phyloP scores from a whole-genome alignment of 164 flowering plant genomes.

The Amborella trichopoda region DNA sequence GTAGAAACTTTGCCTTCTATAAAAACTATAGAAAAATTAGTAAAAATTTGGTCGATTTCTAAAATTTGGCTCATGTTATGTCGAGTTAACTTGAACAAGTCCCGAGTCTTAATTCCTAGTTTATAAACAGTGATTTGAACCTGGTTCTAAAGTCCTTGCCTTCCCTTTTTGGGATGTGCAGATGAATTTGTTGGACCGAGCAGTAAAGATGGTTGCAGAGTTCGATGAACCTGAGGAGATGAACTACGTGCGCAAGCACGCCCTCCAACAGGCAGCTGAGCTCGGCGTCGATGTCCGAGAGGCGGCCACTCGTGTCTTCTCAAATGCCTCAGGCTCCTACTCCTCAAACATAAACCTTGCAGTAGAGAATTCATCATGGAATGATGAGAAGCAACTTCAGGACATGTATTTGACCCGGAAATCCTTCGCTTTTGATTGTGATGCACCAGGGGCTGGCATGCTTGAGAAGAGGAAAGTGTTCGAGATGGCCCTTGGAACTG shows the following conservation, averaged over 20 bases:
- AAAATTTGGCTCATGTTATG: no score
- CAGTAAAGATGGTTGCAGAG: conserved; percentile 97
- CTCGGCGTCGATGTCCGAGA: conserved; percentile 70
- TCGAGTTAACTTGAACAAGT: no score
- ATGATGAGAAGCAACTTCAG: conserved; percentile 97
- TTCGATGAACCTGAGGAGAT: conserved; percentile 86
- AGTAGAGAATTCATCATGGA: conserved; percentile 97
- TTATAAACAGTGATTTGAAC: no score
- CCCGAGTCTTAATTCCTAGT: no score
- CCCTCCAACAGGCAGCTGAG: conserved; percentile 66
- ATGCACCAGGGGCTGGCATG: conserved; percentile 98
- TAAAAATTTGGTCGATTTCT: no score
- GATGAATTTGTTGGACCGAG: conserved; percentile 99
- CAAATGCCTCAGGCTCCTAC: conserved; percentile 96
- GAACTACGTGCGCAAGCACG: conserved; percentile 90
- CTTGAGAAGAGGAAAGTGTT: conserved; percentile 79
- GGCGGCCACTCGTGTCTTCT: conserved; percentile 90
- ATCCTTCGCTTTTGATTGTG: conserved; percentile 88
- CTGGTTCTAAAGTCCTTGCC: background rate
- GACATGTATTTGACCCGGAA: conserved; percentile 98
- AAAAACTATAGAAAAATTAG: background rate
- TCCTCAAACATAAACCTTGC: conserved; percentile 96
- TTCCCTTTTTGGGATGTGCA: conserved; percentile 9
- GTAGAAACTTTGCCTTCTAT: background rate
- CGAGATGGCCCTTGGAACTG: conserved; percentile 93